Base-by-base conservation (phyloP, 192 early-diverging fungal genomes). In the Dissophora ornata region DNA sequence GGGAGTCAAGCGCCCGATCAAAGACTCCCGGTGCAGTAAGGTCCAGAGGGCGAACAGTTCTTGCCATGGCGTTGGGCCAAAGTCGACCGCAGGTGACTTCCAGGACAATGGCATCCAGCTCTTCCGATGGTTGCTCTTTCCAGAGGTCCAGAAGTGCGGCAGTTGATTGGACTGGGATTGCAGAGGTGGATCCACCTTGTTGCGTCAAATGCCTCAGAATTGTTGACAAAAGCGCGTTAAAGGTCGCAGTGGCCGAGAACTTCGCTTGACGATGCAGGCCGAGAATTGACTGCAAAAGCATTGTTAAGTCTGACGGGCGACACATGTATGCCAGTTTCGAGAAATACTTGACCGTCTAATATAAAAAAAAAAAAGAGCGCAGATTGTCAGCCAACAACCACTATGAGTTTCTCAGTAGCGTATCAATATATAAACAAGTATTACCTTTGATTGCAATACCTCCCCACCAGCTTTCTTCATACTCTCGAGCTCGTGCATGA, bases 71-170 rank as follows among this genome's bases (percentile, higher is more conserved):
- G 28, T 80, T 80, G 1, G 63, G 67, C 67, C 63, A 70, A 3
- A 70, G 62, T 4, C 68, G 55, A 40, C 62, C 62, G 1, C 45
- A 60, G 22, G 69, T 44, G 11, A 69, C 59, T 33, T 67, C 70
- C 30, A 77, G n/a, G 2, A 77, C 65, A 42, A 79, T 70, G 0
- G 41, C 48, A 26, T 80, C 79, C 26, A 80, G 36, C 2, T 80
- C 69, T 13, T 74, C 64, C 50, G 69, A 73, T 2, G 69, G 69
- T 34, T 73, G 79, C 22, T 57, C 57, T 19, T 42, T 47, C 79
- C 79, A 80, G 21, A 74, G 57, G 29, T 51, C 61, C 25, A 80
- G 42, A 15, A 80, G 29, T 13, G 69, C 46, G 12, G 65, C 34
- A 18, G 79, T 67, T 46, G 56, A 65, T 4, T 67, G 40, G 12